Evolutionary conservation across 192 early-diverging fungal genomes (phyloP), one percentile per base, ranked within the genome.

Genomic region (Podochytrium sp.): DNA sequence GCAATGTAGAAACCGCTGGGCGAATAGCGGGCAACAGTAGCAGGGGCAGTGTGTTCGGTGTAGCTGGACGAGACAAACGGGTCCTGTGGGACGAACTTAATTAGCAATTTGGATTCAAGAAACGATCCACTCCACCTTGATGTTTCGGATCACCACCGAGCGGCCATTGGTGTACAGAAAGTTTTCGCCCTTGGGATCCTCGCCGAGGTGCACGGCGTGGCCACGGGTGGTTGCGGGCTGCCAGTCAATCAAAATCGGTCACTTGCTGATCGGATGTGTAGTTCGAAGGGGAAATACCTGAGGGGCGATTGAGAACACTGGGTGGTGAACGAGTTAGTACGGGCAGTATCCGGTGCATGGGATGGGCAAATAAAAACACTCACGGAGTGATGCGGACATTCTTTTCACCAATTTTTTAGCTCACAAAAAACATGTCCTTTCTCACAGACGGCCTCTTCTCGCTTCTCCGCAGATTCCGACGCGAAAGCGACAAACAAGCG

Each of bases 1-100:
- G 96, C 96, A 61, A 98, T 92, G 82, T 98, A 99, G 82, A 90
- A 96, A 53, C 97, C 95, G 70, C 90, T 92, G 2, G 97, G 95
- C 37, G 95, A 85, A 74, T 94, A 97, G 35, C 90, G 84, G 5
- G 97, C 97, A 30, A 95, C 95, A 3, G 92, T 95, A 1, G 92
- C 86, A 59, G 86, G 75, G 50, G 84, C 80, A 3, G 84, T 84
- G 78, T 99, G 97, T 3, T 89, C 91, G 2, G 90, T 89, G 81
- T 97, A 99, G 79, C 94, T 93, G 5, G 81, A 90, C 25, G 91
- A 87, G 60, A 93, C 81, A 37, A 82, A 81, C 10, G 92, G 93
- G 65, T 95, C 88, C 92, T 95, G 62, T 10, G 18, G 18, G n/a
- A n/a, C n/a, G n/a, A n/a, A n/a, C n/a, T n/a, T n/a, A n/a, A n/a